Conservation (phyloP, 2,329 filamentous ascomycete genomes). For the Dactylellina leptospora region DNA sequence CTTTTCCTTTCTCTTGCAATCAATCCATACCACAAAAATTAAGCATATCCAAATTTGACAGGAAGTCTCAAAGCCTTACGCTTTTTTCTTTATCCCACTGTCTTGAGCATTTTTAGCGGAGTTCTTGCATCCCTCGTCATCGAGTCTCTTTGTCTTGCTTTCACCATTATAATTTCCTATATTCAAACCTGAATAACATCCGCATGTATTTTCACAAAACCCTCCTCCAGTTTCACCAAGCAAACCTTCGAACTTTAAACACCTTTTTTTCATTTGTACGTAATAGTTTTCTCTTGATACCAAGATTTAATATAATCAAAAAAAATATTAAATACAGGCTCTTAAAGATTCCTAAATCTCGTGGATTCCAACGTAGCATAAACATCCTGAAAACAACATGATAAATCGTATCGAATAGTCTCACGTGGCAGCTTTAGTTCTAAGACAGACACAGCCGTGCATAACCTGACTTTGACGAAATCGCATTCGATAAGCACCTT, state of each 20-base stretch:
- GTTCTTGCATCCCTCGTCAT: slow-evolving; percentile 23
- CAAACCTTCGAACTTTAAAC: neutral
- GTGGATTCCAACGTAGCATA: neutral
- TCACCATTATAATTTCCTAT: slow-evolving; percentile 3
- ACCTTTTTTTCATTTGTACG: slow-evolving; percentile 21
- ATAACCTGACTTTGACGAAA: too few relatives aligned
- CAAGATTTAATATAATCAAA: slow-evolving; percentile 32
- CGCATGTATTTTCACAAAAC: neutral
- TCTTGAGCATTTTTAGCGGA: slow-evolving; percentile 53
- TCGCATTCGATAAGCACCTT: too few relatives aligned
- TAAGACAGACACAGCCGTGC: too few relatives aligned
- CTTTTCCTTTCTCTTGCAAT: slow-evolving; percentile 15
- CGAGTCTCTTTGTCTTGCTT: neutral
- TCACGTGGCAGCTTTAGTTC: too few relatives aligned
- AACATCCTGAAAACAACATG: neutral
- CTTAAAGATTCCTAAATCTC: neutral
- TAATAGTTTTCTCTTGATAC: slow-evolving; percentile 25
- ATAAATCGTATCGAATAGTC: too few relatives aligned
- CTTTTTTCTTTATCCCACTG: slow-evolving; percentile 13
- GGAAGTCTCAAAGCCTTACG: neutral
- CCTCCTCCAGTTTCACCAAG: neutral
- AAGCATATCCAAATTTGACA: slow-evolving; percentile 10
- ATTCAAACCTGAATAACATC: neutral
- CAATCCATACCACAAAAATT: slow-evolving; percentile 11
- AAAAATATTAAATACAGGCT: slow-evolving; percentile 21